phyloP scores from a whole-genome alignment of 352 stramenopile genomes.

The Plasmopara viticola region DNA sequence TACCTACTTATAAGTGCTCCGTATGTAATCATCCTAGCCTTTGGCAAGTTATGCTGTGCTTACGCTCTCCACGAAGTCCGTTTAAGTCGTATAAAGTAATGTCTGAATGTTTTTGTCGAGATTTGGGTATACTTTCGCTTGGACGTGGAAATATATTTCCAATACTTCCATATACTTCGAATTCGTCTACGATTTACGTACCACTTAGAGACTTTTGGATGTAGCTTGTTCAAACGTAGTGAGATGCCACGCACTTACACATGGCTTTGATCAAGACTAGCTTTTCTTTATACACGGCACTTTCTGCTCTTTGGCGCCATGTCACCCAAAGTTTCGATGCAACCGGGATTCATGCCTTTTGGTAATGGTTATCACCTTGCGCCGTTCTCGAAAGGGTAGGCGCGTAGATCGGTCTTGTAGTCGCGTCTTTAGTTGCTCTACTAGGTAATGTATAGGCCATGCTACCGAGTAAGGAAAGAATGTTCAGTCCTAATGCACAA shows the following conservation, averaged over 20 bases:
- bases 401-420: slow-evolving; percentile 4
- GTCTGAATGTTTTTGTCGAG: slow-evolving; percentile 64
- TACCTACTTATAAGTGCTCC: slow-evolving; percentile 25
- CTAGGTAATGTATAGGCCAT: slow-evolving; percentile 22
- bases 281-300: slow-evolving; percentile 17
- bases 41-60: slow-evolving; percentile 35
- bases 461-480: slow-evolving; percentile 34
- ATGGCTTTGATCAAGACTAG: slow-evolving; percentile 17
- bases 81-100: slow-evolving; percentile 69
- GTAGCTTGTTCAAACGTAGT: slow-evolving; percentile 30
- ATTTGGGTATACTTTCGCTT: slow-evolving; percentile 62
- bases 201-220: slow-evolving; percentile 43
- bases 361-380: slow-evolving; percentile 19
- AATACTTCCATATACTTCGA: slow-evolving; percentile 68
- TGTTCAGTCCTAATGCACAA: slow-evolving; percentile 45
- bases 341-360: slow-evolving; percentile 19
- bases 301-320: slow-evolving; percentile 16
- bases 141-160: slow-evolving; percentile 68
- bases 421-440: slow-evolving; percentile 4
- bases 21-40: slow-evolving; percentile 40
- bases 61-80: slow-evolving; percentile 45
- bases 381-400: slow-evolving; percentile 25
- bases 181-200: slow-evolving; percentile 56
- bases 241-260: slow-evolving; percentile 40
- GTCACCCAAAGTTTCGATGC: slow-evolving; percentile 24